Conservation (phyloP, 2,329 filamentous ascomycete genomes). For the Colletotrichum lentis region DNA sequence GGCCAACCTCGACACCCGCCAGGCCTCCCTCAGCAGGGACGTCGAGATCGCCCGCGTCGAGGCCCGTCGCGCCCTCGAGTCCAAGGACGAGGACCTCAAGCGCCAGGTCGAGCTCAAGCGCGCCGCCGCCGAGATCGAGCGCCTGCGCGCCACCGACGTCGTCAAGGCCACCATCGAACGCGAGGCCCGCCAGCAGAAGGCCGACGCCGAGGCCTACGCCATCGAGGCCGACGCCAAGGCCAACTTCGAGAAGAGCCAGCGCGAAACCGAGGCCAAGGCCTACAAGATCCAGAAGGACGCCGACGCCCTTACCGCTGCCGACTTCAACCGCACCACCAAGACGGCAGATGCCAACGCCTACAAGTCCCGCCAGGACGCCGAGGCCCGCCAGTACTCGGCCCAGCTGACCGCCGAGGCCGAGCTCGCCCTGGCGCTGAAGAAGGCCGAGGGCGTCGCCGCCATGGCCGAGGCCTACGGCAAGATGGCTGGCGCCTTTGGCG, state of each 20-base stretch:
- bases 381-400: constrained; percentile 50
- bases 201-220: constrained; percentile 71
- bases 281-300: constrained; percentile 59
- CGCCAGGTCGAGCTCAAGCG: constrained; percentile 79
- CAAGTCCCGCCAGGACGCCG: constrained; percentile 55
- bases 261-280: constrained; percentile 60
- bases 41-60: constrained; percentile 79
- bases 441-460: constrained; percentile 78
- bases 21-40: constrained; percentile 76
- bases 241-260: constrained; percentile 61
- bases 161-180: constrained; percentile 77
- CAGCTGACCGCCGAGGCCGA: constrained; percentile 66
- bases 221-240: constrained; percentile 68
- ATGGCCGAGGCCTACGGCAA: constrained; percentile 84
- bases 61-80: constrained; percentile 76
- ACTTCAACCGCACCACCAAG: constrained; percentile 51
- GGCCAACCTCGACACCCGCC: constrained; percentile 75
- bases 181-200: constrained; percentile 73
- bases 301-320: constrained; percentile 54
- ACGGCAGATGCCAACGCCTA: constrained; percentile 61
- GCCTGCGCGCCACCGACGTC: constrained; percentile 78
- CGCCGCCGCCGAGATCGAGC: constrained; percentile 81
- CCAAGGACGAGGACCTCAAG: constrained; percentile 81
- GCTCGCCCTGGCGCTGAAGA: constrained; percentile 69
- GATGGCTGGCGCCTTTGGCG: constrained; percentile 76